These are phyloP conservation scores for Phytophthora nicotianae DNA, from an alignment of 352 stramenopile species.

Conservation along the genomic window DNA sequence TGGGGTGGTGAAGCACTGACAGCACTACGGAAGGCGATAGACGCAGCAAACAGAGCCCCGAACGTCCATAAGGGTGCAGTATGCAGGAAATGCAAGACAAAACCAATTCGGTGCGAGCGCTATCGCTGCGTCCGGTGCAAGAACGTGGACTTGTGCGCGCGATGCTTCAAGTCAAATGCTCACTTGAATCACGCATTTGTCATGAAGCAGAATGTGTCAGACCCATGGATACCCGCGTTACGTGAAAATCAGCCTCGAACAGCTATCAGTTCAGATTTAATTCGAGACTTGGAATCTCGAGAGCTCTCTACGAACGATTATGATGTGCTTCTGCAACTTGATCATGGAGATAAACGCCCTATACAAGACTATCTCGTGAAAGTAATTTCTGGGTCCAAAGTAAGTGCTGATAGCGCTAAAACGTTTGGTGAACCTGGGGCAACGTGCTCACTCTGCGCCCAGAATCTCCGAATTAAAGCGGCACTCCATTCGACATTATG, in stretches of 20 bases:
- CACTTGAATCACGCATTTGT: conserved; percentile 78
- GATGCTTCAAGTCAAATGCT: conserved; percentile 74
- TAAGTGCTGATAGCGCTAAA: conserved; percentile 54
- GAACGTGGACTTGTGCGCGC: conserved; percentile 70
- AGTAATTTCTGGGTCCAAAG: conserved; percentile 47
- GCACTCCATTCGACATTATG: conserved; percentile 56
- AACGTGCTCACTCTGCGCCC: conserved; percentile 58
- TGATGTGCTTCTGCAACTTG: conserved; percentile 73
- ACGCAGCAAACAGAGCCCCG: conserved; percentile 69
- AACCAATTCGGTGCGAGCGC: conserved; percentile 76
- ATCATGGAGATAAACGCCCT: conserved; percentile 58
- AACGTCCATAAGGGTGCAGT: conserved; percentile 73
- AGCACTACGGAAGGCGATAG: conserved; percentile 72
- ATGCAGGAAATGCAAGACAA: conserved; percentile 79
- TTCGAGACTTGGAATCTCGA: conserved; percentile 67
- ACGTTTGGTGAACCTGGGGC: conserved; percentile 44
- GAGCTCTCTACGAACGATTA: conserved; percentile 89
- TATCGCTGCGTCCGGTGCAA: conserved; percentile 86
- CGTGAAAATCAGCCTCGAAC: conserved; percentile 33
- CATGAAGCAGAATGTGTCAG: conserved; percentile 63
- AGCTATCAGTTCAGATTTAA: conserved; percentile 43
- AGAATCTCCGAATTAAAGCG: conserved; percentile 67
- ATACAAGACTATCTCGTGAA: conserved; percentile 80
- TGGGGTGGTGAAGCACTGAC: conserved; percentile 73
- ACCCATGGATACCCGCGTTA: conserved; percentile 63